Evolutionary conservation across 495 filamentous ascomycete genomes (phyloP).

Genomic region (Penicillium roqueforti): DNA sequence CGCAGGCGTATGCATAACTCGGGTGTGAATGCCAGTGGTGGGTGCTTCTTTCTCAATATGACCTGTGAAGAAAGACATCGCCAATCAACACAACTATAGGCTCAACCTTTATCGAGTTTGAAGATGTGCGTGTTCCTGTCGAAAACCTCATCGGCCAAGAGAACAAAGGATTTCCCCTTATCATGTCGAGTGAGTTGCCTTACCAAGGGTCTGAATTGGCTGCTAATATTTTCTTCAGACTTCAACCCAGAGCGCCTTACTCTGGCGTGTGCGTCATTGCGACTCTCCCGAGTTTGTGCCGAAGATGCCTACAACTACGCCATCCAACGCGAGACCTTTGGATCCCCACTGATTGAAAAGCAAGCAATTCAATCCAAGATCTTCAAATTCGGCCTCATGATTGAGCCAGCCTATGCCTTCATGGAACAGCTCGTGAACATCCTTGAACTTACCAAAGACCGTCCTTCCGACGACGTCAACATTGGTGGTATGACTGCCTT

Average conservation of each 20-base stretch:
- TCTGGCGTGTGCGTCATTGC: conserved; percentile 39
- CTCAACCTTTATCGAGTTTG: conserved; percentile 45
- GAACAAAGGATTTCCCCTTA: conserved; percentile 46
- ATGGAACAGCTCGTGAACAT: conserved; percentile 48
- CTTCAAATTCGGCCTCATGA: conserved; percentile 45
- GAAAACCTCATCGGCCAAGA: conserved; percentile 43
- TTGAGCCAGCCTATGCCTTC: conserved; percentile 47
- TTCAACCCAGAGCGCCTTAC: conserved; percentile 47
- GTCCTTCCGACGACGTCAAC: conserved; percentile 32
- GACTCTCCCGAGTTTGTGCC: conserved; percentile 44
- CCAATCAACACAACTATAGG: conserved; percentile 20
- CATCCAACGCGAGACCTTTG: conserved; percentile 47
- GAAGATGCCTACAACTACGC: conserved; percentile 49
- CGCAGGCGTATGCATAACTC: conserved; percentile 78
- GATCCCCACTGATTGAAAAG: conserved; percentile 42
- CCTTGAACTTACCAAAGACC: conserved; percentile 37
- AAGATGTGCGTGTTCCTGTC: conserved; percentile 44
- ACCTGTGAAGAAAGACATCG: neutral
- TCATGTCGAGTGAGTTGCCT: conserved; percentile 42
- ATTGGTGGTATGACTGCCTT: conserved; percentile 48
- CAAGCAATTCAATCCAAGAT: conserved; percentile 48
- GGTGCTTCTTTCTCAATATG: conserved; percentile 35
- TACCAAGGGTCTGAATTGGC: neutral
- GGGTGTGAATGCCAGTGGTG: conserved; percentile 45
- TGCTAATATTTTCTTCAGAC: conserved; percentile 21